A percentile compares a stretch with the other conserved stretches of the same genome.
Conservation (phyloP, 2,329 filamentous ascomycete genomes). For the Hypoxylon sp. region DNA sequence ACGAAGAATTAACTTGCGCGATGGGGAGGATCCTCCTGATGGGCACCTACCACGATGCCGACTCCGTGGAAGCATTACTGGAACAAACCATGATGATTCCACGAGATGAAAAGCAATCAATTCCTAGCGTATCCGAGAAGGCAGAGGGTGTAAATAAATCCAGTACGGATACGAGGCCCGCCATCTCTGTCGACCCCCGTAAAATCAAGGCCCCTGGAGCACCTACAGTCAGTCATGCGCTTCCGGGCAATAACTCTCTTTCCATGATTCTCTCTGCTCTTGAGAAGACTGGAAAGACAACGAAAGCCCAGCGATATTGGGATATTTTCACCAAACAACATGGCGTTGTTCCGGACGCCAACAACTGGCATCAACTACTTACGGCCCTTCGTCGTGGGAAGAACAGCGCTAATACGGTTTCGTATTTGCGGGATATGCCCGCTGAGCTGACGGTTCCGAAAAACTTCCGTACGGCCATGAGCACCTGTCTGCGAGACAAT, state of each 20-base stretch:
- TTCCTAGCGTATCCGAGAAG: neutral
- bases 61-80: constrained; percentile 80
- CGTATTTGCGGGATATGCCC: constrained; percentile 70
- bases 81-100: constrained; percentile 85
- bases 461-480: constrained; percentile 79
- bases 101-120: constrained; percentile 58
- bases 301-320: constrained; percentile 83
- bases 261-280: constrained; percentile 77
- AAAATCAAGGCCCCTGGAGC: constrained; percentile 37
- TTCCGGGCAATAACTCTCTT: constrained; percentile 70
- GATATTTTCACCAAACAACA: constrained; percentile 72
- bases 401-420: constrained; percentile 71
- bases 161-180: constrained; percentile 2
- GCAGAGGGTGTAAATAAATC: neutral
- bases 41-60: constrained; percentile 72
- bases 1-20: constrained; percentile 81
- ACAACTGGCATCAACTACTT: constrained; percentile 78
- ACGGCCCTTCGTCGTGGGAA: constrained; percentile 74
- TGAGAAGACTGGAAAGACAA: constrained; percentile 68
- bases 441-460: constrained; percentile 58
- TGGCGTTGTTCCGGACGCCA: constrained; percentile 75
- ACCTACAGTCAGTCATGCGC: constrained; percentile 53
- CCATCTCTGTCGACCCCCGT: neutral
- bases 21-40: constrained; percentile 85
- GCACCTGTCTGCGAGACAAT: constrained; percentile 79